Evolutionary conservation across 2,329 filamentous ascomycete species (phyloP), one percentile per base, ranked within the genome.

Genomic region (Coniochaeta ligniaria): DNA sequence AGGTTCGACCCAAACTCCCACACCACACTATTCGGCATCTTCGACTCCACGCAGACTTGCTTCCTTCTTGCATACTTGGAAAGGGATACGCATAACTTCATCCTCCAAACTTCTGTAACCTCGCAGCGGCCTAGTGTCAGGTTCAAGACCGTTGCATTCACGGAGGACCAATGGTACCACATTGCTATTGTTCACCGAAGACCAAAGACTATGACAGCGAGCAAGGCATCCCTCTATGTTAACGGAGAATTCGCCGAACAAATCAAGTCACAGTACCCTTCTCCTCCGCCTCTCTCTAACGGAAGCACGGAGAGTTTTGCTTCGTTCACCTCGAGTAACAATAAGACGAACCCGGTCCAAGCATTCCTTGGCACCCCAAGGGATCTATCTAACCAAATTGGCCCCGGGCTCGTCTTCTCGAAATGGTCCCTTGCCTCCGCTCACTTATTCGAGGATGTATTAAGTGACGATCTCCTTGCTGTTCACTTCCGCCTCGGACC

Each of bases 191-290:
- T 95, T 26, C 95, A 99, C 74, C 87, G 89, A 57, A 84, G 88
- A 38, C 87, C 89, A 9, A 92, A 88, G 72, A 85, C 90, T 0
- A 87, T 91, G 72, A 83, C 84, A 11, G 83, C 88, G 2, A 91
- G 91, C 68, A 92, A 92, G 68, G 94, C 94, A 20, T 90, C 90
- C 14, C 82, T 99, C 14, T 98, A 94, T 70, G 86, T 99, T 63
- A 86, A 99, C 72, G 95, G 95, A 59, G 91, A 97, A 70, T 96
- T 97, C 74, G 87, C 90, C 28, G 95, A 99, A 74, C 92, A 97
- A 70, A 82, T 95, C 64, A 93, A 93, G 70, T 92, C 92, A 61
- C 87, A 90, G 59, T 99, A 97, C 70, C 95, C 95, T 2, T 82
- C 85, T n/a, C 76, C 82, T 56, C 92, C 94, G 16, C 86, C 88